Base-by-base conservation (phyloP, 2,329 filamentous ascomycete genomes). In the Pseudopithomyces maydicus region DNA sequence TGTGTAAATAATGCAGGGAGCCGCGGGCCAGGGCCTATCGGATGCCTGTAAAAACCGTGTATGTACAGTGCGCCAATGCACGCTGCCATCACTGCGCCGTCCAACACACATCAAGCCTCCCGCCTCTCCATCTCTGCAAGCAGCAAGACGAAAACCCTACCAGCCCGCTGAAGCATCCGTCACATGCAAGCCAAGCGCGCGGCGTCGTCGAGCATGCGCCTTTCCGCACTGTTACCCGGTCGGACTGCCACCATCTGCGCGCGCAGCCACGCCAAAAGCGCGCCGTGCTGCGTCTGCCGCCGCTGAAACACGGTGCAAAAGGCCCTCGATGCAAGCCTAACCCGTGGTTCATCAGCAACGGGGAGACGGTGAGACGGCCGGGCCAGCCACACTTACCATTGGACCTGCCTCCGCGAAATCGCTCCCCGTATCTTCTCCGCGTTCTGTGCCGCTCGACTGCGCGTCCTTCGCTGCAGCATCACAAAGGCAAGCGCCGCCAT, bases 231-330 rank as follows among this genome's bases (percentile, higher is more conserved):
- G 57, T 63, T 57, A 38, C 64, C 66, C 45, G 68, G 66, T 59
- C 64, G 64, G 53, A 59, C 63, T 35, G 69, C 64, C 55, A 56
- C 58, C 59, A 78, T 62, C 58, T 74, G 72, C 50, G 44, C 56
- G 47, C 68, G 80, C 57, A 97, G 75, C 91, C 91, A 97, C 32
- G 71, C 73, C 55, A 97, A 75, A 14, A 93, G 82, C 29, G 77
- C 76, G 5, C 69, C 69, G 74, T 92, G 91, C 53, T 81, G 84
- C 33, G 88, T 88, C 80, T 96, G 92, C 73, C 89, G 91, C 64
- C 81, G 83, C 46, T 75, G 73, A 66, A 97, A 80, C 26, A 95
- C 87, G 50, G 81, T 78, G 44, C 80, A 74, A 67, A 96, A 96
- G 5, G 92, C 91, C 26, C 81, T 80, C 50, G 87, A 86, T 0